Conservation (phyloP, 2,329 filamentous ascomycete genomes). For the Aspergillus sergii region DNA sequence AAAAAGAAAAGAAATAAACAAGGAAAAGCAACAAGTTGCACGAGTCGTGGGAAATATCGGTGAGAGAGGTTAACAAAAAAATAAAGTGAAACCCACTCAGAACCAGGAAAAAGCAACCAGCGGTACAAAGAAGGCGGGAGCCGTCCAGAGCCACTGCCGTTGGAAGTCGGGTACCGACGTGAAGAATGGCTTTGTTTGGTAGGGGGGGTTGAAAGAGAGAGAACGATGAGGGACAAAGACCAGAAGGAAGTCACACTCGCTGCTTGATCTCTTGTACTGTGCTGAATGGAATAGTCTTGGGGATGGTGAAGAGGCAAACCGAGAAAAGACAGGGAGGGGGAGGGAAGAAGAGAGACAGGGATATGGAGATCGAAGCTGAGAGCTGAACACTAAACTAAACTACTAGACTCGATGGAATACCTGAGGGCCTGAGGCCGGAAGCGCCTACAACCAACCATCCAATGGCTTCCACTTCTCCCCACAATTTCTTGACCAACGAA, state of each 20-base stretch:
- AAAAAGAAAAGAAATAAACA: not conserved
- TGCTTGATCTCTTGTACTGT: not conserved
- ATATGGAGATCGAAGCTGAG: not conserved
- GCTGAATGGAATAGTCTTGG: not conserved
- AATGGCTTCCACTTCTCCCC: conserved; percentile 1
- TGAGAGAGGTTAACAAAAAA: conserved; percentile 1
- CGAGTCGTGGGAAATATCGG: conserved; percentile 8
- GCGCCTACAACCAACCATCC: conserved; percentile 6
- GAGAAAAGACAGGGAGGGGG: not conserved
- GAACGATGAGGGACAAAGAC: conserved; percentile 1
- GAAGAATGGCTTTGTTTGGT: conserved; percentile 22
- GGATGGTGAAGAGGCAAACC: not conserved
- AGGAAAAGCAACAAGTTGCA: conserved; percentile 13
- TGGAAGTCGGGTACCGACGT: not conserved
- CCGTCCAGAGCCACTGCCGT: conserved; percentile 9
- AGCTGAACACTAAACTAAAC: not conserved
- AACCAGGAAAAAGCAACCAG: conserved; percentile 5
- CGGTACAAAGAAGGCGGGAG: conserved; percentile 5
- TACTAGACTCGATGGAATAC: not conserved
- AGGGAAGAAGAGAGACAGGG: conserved; percentile 3
- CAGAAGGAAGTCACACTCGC: not conserved
- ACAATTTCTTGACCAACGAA: not conserved
- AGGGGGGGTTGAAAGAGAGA: not conserved
- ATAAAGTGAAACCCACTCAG: not conserved
- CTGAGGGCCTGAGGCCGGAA: not conserved